Base-by-base conservation (phyloP, 148 eudicot species). In the Tetragonia tetragonoides region DNA sequence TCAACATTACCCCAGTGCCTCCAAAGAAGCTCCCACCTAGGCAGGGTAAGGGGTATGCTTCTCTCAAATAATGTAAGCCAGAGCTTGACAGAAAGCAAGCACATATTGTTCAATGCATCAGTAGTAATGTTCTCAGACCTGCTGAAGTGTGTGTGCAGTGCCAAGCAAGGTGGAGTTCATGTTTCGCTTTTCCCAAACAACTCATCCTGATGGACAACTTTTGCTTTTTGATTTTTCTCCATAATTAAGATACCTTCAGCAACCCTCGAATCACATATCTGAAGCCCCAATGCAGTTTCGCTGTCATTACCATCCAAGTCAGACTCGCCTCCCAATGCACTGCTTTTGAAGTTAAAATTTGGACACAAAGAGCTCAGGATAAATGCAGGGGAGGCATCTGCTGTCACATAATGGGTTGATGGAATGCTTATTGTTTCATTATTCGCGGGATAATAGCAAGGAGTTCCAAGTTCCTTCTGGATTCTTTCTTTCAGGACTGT, bases 401-500 rank as follows among this genome's bases (percentile, higher is more conserved):
- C 89, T 80, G 85, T 88, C 46, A 93, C 79, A 71, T 82, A 88
- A 53, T 85, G 88, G 7, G 87, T 88, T 46, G 97, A 90, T 76
- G 90, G 83, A 78, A 95, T 83, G 79, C 44, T 57, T 57, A 91
- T 80, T 4, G 76, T 85, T 75, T 89, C 97, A 24, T 85, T 89
- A 79, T 93, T 95, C 80, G 93, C 90, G 56, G 99, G 99, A 80
- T 85, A 49, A 61, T 84, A 90, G 73, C 99, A 90, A 17, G 79
- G 89, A 56, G 93, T 90, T 65, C 87, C 84, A 42, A 95, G 76
- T 60, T 95, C 97, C 1, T 83, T 80, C 76, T 90, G 80, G 54
- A 95, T 93, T 87, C 78, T 93, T 59, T 72, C 89, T 81, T 85
- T 89, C 18, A 95, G 86, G 24, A 57, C 62, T 39, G 75, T 88